A percentile compares a stretch with the other conserved stretches of the same genome.
Conservation (phyloP, 257 asterid genomes). For the Ocimum tenuiflorum region DNA sequence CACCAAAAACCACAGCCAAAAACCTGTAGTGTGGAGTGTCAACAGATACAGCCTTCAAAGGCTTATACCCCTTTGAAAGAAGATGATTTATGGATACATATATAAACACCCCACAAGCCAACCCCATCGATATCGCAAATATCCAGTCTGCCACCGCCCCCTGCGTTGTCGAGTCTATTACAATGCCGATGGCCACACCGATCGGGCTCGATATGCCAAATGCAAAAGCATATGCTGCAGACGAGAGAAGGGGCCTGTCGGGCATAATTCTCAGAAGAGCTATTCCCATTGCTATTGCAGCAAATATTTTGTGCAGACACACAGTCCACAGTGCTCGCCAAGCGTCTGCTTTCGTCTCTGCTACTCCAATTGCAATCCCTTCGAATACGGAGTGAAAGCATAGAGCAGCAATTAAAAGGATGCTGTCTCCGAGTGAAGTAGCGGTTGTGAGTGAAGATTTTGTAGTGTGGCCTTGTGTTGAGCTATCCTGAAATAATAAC, state of each 20-base stretch:
- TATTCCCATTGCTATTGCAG: conserved; percentile 92
- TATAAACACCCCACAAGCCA: conserved; percentile 83
- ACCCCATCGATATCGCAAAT: conserved; percentile 77
- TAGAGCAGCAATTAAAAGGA: conserved; percentile 57
- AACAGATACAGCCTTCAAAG: conserved; percentile 32
- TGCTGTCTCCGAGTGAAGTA: conserved; percentile 62
- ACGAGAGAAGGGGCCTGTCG: conserved; percentile 65
- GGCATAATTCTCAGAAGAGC: conserved; percentile 92
- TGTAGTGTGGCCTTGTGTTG: conserved; percentile 24
- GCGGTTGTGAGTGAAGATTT: conserved; percentile 38
- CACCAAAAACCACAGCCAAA: conserved; percentile 61
- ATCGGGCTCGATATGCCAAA: conserved; percentile 81
- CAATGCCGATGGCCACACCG: conserved; percentile 74
- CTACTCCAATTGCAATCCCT: conserved; percentile 89
- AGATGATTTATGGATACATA: conserved; percentile 78
- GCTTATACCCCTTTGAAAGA: conserved; percentile 59
- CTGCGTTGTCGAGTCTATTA: conserved; percentile 71
- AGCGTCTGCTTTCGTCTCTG: conserved; percentile 67
- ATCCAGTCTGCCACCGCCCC: conserved; percentile 81
- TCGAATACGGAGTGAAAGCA: conserved; percentile 91
- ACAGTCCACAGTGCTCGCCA: conserved; percentile 93
- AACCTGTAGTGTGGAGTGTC: conserved; percentile 50
- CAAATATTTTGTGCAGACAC: conserved; percentile 75
- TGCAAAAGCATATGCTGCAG: conserved; percentile 66
- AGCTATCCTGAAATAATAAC: conserved; percentile 21